Evolutionary conservation across 148 eudicot genomes (phyloP), one percentile per base, ranked within the genome.

Genomic region (Nyssa sinensis): DNA sequence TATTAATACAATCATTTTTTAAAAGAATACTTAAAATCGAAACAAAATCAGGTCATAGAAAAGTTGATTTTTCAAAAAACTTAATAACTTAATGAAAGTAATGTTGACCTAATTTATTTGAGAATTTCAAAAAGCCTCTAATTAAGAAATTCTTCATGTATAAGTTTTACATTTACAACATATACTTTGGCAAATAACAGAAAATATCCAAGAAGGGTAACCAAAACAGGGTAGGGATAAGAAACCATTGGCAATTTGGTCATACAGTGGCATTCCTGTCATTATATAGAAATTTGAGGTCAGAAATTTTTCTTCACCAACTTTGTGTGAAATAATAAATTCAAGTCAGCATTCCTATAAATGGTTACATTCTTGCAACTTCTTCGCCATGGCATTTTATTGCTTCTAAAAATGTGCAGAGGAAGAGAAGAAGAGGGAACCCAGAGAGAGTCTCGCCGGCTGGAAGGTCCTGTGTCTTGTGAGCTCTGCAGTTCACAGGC

Each of bases 401-500:
- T 72, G 24, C 57, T 35, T 61, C 25, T 17, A 70, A 55, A 65
- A 30, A 78, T 78, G 81, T 78, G 81, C 64, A 59, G 13, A 59
- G 81, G 76, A 24, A 60, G n/a, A 66, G 73, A 53, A 51, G 64
- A 57, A 44, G 65, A 55, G 53, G 14, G 35, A 37, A 53, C 11
- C 72, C 61, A 72, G n/a, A 57, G 66, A 16, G 31, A 17, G 58
- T 23, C 33, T 2, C 10, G 61, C 31, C 34, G 28, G 35, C 27
- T 19, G 67, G 65, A 12, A 19, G 47, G 59, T 27, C 37, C 67
- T n/a, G 75, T 70, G 55, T 28, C 66, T 1, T 83, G 85, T 19
- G 85, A 83, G 78, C 78, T 83, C 39, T 83, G 85, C 47, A 34
- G 72, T 3, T 76, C 80, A 10, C 53, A 21, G 29, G 85, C 85